These are phyloP conservation scores for Torrubiellomyces zombiae DNA, from an alignment of 2,329 filamentous ascomycete genomes.

Conservation along the genomic window DNA sequence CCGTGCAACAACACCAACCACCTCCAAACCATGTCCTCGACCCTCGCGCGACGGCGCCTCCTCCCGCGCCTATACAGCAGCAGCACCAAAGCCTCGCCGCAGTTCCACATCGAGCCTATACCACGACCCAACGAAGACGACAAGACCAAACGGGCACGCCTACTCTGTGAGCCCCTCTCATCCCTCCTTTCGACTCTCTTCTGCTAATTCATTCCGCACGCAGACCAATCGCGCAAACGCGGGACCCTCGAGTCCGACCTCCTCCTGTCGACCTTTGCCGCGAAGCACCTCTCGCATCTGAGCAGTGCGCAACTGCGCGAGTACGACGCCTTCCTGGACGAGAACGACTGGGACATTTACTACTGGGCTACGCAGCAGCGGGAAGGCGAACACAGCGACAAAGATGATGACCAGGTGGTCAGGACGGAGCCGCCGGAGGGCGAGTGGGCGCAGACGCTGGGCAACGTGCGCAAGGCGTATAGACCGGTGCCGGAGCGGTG, in stretches of 20 bases:
- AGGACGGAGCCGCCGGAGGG: constrained; percentile 30
- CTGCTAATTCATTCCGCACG: background rate
- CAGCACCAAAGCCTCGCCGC: constrained; percentile 70
- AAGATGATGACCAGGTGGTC: constrained; percentile 15
- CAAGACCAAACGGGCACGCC: constrained; percentile 72
- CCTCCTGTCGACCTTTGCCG: constrained; percentile 87
- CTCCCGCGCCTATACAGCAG: constrained; percentile 1
- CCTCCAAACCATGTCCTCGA: too few species aligned
- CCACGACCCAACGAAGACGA: constrained; percentile 68
- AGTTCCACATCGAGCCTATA: constrained; percentile 82
- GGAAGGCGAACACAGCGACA: constrained; percentile 8
- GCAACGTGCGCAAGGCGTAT: constrained; percentile 87
- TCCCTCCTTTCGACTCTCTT: constrained; percentile 3
- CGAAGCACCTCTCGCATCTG: constrained; percentile 62
- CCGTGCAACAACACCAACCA: too few species aligned
- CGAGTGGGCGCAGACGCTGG: constrained; percentile 94
- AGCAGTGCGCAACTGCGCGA: constrained; percentile 54
- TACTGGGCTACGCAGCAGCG: constrained; percentile 91
- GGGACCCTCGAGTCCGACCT: constrained; percentile 93
- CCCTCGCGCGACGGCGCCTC: too few species aligned
- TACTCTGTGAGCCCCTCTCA: constrained; percentile 38
- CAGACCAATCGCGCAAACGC: constrained; percentile 92
- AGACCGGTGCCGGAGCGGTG: constrained; percentile 75
- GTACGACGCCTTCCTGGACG: constrained; percentile 88
- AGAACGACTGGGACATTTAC: constrained; percentile 99